A percentile compares a stretch with the other conserved stretches of the same genome.
Conservation (phyloP, 2,329 filamentous ascomycete species). For the Acrodontium crateriforme region DNA sequence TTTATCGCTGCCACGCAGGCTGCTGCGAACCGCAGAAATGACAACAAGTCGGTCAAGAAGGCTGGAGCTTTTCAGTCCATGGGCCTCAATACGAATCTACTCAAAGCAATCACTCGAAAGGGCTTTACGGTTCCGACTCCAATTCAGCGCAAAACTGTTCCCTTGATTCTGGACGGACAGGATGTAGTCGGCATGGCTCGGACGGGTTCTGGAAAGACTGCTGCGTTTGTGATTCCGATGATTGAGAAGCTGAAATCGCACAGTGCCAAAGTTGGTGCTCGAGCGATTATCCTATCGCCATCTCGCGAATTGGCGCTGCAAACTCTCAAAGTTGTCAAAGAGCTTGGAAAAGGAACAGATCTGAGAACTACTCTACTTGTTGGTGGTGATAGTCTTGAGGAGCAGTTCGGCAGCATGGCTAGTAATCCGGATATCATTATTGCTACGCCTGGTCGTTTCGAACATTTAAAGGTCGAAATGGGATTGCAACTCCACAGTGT, state of each 20-base stretch:
- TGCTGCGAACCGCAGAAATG: constrained; percentile 71
- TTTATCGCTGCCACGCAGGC: constrained; percentile 85
- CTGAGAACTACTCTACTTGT: constrained; percentile 81
- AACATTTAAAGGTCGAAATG: constrained; percentile 98
- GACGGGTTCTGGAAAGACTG: constrained; percentile 97
- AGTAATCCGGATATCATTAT: constrained; percentile 95
- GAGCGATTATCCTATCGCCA: constrained; percentile 79
- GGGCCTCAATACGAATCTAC: constrained; percentile 67
- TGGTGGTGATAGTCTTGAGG: constrained; percentile 88
- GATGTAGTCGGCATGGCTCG: constrained; percentile 99
- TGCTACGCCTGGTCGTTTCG: constrained; percentile 86
- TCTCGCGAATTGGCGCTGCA: constrained; percentile 90
- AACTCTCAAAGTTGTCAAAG: constrained; percentile 91
- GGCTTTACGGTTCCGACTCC: constrained; percentile 93
- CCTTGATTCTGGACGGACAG: constrained; percentile 72
- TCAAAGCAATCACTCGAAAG: constrained; percentile 85
- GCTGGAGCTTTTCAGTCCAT: constrained; percentile 94
- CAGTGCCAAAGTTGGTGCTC: constrained; percentile 70
- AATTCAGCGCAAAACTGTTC: constrained; percentile 94
- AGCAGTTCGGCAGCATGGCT: constrained; percentile 87
- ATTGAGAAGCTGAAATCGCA: constrained; percentile 85
- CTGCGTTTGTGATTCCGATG: constrained; percentile 96
- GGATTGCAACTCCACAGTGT: constrained; percentile 77
- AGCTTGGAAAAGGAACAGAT: constrained; percentile 80
- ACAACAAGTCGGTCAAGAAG: constrained; percentile 81